phyloP scores from a whole-genome alignment of 2,329 filamentous ascomycete species.

The Eutypa lata region DNA sequence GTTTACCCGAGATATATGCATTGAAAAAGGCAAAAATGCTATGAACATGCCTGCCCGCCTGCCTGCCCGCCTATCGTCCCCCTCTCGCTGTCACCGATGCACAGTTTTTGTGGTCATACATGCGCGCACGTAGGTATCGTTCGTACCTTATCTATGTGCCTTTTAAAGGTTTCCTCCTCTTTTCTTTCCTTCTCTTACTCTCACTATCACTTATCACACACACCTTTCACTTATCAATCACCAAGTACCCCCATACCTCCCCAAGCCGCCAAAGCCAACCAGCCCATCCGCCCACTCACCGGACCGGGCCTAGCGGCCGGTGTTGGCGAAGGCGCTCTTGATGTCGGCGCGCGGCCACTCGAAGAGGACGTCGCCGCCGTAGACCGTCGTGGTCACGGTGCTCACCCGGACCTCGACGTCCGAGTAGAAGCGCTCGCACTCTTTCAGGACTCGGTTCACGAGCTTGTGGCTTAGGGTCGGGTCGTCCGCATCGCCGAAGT shows the following conservation, averaged over 20 bases:
- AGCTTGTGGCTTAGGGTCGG: constrained; percentile 59
- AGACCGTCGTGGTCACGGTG: constrained; percentile 58
- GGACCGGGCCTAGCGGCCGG: constrained; percentile 28
- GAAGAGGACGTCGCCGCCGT: constrained; percentile 61
- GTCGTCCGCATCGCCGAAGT: constrained; percentile 88
- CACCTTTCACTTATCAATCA: background rate
- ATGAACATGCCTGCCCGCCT: no score
- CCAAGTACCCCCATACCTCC: background rate
- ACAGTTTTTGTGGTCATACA: no score
- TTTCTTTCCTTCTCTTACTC: no score
- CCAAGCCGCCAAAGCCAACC: constrained; percentile 2
- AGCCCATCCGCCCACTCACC: constrained; percentile 16
- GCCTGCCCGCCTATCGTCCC: no score
- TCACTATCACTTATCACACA: no score
- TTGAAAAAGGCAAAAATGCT: no score
- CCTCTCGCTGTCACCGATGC: no score
- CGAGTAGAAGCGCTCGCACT: constrained; percentile 62
- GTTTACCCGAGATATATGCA: no score
- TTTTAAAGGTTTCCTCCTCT: no score
- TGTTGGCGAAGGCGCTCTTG: constrained; percentile 50
- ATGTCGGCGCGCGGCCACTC: constrained; percentile 66
- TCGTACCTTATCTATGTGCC: no score
- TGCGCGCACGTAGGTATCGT: no score
- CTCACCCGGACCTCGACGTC: constrained; percentile 60
- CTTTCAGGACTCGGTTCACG: constrained; percentile 54